Percentiles rank a stretch among this genome's conserved stretches.
These are phyloP conservation scores for Terfezia boudieri DNA, from an alignment of 495 filamentous ascomycete species.

Conservation along the genomic window DNA sequence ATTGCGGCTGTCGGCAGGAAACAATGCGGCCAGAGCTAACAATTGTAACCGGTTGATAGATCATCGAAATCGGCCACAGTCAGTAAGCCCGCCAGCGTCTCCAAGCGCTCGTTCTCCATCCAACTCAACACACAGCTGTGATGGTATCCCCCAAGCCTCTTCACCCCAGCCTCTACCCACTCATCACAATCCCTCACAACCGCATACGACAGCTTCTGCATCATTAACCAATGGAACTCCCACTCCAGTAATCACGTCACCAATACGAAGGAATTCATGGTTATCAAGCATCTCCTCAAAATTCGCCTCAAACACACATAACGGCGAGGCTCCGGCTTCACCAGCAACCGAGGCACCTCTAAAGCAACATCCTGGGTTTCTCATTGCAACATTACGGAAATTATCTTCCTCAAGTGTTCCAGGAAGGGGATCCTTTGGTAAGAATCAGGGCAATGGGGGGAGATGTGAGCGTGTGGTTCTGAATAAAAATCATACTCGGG, in stretches of 20 bases:
- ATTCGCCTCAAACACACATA: constrained; percentile 41
- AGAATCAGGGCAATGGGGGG: constrained; percentile 29
- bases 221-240: neutral
- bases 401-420: constrained; percentile 46
- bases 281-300: constrained; percentile 81
- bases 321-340: constrained; percentile 21
- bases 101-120: neutral
- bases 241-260: neutral
- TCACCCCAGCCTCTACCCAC: constrained; percentile 5
- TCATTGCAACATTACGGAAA: constrained; percentile 60
- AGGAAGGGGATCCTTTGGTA: constrained; percentile 22
- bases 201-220: neutral
- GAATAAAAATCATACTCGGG: constrained; percentile 61
- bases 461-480: constrained; percentile 54
- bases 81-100: constrained; percentile 3
- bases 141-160: constrained; percentile 1
- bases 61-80: neutral
- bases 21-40: neutral
- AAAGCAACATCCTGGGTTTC: constrained; percentile 39
- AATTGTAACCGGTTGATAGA: neutral
- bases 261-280: constrained; percentile 52
- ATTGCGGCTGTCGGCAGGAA: neutral
- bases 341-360: constrained; percentile 15
- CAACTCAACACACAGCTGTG: constrained; percentile 1
- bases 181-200: constrained; percentile 2